phyloP scores from a whole-genome alignment of 129 eudicot genomes.

The Helianthus tuberosus region DNA sequence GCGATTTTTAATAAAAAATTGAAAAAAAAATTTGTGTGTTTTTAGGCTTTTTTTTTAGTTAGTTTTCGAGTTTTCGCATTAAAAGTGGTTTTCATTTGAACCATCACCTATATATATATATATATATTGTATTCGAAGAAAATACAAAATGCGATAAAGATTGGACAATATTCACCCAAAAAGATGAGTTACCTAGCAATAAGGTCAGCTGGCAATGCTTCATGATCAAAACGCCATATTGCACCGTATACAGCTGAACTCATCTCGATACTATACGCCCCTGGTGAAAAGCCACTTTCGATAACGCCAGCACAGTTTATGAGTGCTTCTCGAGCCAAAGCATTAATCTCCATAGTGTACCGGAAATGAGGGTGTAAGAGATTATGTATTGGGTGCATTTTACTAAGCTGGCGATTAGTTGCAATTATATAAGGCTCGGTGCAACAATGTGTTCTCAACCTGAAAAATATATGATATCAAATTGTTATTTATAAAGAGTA shows the following conservation, averaged over 20 bases:
- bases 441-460: slow-evolving; percentile 78
- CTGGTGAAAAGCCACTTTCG: slow-evolving; percentile 53
- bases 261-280: slow-evolving; percentile 53
- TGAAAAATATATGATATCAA: slow-evolving; percentile 20
- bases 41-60: too few relatives aligned
- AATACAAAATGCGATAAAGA: too few relatives aligned
- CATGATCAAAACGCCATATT: slow-evolving; percentile 66
- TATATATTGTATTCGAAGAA: too few relatives aligned
- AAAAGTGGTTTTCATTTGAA: too few relatives aligned
- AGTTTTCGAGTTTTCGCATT: too few relatives aligned
- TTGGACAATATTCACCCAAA: too few relatives aligned
- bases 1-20: too few relatives aligned
- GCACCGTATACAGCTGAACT: slow-evolving; percentile 61
- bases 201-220: slow-evolving; percentile 30
- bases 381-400: slow-evolving; percentile 70
- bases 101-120: too few relatives aligned
- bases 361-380: slow-evolving; percentile 70
- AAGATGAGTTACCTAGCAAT: slow-evolving; percentile 26
- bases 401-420: slow-evolving; percentile 66
- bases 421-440: slow-evolving; percentile 82
- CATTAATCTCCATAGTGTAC: slow-evolving; percentile 83
- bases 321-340: slow-evolving; percentile 60
- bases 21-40: too few relatives aligned
- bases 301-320: slow-evolving; percentile 60
- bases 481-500: neutral